Evolutionary conservation across 1,284 basidiomycete genomes (phyloP).

Genomic region (Mycena citricolor): DNA sequence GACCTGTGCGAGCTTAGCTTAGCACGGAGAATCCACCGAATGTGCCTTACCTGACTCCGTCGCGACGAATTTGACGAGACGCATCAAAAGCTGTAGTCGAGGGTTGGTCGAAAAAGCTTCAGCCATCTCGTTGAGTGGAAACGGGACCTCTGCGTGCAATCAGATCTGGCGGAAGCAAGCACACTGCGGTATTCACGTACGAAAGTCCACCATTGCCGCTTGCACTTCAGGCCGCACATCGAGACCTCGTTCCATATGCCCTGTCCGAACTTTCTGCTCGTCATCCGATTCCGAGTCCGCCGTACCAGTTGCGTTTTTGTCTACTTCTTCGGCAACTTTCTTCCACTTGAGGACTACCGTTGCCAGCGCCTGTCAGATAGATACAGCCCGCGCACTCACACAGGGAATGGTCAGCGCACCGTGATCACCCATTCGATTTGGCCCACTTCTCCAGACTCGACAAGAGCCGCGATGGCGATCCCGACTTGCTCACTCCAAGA

Average conservation of each 20-base stretch:
- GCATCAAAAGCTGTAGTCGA: constrained; percentile 80
- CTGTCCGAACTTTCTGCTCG: constrained; percentile 38
- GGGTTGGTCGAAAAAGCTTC: constrained; percentile 76
- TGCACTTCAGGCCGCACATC: constrained; percentile 69
- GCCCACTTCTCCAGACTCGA: constrained; percentile 62
- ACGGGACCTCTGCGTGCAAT: constrained; percentile 62
- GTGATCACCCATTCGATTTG: constrained; percentile 81
- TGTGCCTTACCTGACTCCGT: constrained; percentile 63
- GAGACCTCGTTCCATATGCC: constrained; percentile 23
- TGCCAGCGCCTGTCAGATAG: constrained; percentile 50
- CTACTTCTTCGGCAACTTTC: constrained; percentile 70
- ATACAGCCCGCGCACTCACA: constrained; percentile 39
- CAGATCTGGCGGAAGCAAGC: constrained; percentile 3
- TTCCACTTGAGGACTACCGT: constrained; percentile 66
- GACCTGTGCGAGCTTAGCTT: constrained; percentile 13
- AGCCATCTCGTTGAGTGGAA: constrained; percentile 68
- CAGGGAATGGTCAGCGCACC: constrained; percentile 46
- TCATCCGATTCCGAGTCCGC: constrained; percentile 47
- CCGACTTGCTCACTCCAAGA: constrained; percentile 90
- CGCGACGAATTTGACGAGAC: constrained; percentile 64
- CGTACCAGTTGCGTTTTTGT: constrained; percentile 46
- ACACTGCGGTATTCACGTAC: constrained; percentile 47
- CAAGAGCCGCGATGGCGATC: constrained; percentile 75
- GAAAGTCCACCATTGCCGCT: constrained; percentile 71
- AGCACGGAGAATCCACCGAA: constrained; percentile 2